These are phyloP conservation scores for Juncus inflexus DNA, from an alignment of 176 grass and related monocot genomes.

Conservation along the genomic window DNA sequence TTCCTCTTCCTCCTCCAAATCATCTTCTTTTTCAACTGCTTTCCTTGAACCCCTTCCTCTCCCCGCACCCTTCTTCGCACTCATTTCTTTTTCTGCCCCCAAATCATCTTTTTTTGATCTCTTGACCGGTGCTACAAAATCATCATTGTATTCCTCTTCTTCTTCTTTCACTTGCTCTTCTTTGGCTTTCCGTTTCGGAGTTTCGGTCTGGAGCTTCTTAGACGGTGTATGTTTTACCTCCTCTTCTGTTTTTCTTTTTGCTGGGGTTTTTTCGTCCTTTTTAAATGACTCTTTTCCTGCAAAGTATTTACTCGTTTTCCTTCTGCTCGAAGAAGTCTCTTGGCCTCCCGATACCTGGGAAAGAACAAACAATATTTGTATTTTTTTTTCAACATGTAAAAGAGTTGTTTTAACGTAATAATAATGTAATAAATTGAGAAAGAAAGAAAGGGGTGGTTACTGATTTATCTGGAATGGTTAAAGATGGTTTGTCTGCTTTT, in stretches of 20 bases:
- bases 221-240: slow-evolving; percentile 46
- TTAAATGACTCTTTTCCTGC: slow-evolving; percentile 41
- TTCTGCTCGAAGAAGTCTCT: slow-evolving; percentile 55
- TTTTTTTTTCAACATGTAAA: too few species aligned
- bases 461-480: slow-evolving; percentile 51
- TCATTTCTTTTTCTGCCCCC: slow-evolving; percentile 41
- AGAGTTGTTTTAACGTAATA: background rate
- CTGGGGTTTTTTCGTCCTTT: slow-evolving; percentile 30
- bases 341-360: slow-evolving; percentile 39
- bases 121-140: slow-evolving; percentile 72
- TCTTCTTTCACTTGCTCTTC: slow-evolving; percentile 16
- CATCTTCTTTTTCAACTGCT: slow-evolving; percentile 13
- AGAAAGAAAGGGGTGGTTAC: background rate
- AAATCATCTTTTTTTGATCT: slow-evolving; percentile 34
- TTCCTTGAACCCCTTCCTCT: slow-evolving; percentile 39
- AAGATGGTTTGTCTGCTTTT: slow-evolving; percentile 46
- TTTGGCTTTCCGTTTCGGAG: background rate
- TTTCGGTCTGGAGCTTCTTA: slow-evolving; percentile 39
- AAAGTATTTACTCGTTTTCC: slow-evolving; percentile 89
- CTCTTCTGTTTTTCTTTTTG: slow-evolving; percentile 53
- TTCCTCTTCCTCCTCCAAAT: slow-evolving; percentile 41
- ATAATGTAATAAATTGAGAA: background rate
- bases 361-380: slow-evolving; percentile 15
- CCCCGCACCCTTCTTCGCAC: slow-evolving; percentile 57
- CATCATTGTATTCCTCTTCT: slow-evolving; percentile 46